phyloP scores from a whole-genome alignment of 345 rosid genomes.

The Moricandia moricandioides region DNA sequence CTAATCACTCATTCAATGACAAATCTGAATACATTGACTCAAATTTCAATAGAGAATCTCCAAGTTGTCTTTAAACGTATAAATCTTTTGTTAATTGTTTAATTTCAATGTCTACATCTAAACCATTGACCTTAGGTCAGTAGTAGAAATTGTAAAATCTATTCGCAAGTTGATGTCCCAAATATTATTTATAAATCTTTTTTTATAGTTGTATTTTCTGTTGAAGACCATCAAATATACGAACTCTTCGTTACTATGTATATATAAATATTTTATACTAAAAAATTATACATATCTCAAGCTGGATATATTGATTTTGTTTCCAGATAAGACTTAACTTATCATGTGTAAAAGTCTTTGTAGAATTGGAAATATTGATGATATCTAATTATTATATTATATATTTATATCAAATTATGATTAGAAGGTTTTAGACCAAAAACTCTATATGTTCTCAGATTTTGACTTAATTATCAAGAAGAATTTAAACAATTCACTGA shows the following conservation, averaged over 20 bases:
- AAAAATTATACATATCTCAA: neutral
- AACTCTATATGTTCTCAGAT: no score
- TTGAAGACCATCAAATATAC: neutral
- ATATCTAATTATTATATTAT: no score
- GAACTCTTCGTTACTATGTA: neutral
- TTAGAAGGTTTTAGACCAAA: no score
- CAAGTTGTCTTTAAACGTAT: conserved; percentile 19
- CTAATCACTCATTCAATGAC: conserved; percentile 30
- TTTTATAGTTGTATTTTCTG: neutral
- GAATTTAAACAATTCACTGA: neutral
- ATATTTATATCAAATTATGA: no score
- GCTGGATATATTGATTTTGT: neutral
- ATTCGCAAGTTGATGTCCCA: neutral
- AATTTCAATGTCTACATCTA: neutral
- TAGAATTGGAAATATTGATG: neutral
- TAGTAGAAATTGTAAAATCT: neutral
- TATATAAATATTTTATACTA: neutral
- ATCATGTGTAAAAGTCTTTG: neutral
- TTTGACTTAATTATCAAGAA: neutral
- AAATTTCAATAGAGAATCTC: conserved; percentile 41
- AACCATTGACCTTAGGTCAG: neutral
- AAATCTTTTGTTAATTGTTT: neutral
- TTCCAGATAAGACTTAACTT: no score
- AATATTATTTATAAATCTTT: neutral
- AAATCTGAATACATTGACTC: conserved; percentile 48